phyloP scores from a whole-genome alignment of 2,329 filamentous ascomycete species.

The Aspergillus piperis region DNA sequence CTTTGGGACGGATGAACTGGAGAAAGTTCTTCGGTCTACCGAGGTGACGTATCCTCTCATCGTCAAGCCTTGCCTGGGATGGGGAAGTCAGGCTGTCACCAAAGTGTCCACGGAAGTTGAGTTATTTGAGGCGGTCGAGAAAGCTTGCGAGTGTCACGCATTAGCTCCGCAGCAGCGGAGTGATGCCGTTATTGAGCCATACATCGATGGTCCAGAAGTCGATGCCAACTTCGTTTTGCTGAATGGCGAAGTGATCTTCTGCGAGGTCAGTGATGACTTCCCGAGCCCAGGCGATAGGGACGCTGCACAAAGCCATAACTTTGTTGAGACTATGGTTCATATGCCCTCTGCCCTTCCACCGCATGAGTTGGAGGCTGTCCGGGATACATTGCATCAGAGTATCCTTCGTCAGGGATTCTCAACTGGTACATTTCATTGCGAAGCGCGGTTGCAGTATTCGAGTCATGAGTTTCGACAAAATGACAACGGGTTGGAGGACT shows the following conservation, averaged over 20 bases:
- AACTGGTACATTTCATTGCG: conserved; percentile 9
- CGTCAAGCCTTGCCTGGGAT: conserved; percentile 6
- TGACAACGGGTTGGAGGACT: background rate
- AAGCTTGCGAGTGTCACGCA: background rate
- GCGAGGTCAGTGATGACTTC: conserved; percentile 18
- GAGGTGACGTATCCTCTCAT: background rate
- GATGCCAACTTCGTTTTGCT: conserved; percentile 20
- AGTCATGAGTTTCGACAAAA: background rate
- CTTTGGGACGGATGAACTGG: background rate
- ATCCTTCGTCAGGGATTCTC: conserved; percentile 2
- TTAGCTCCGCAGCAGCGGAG: background rate
- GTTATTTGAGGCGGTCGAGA: background rate
- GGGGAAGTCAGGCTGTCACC: no score
- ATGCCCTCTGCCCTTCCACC: conserved; percentile 6
- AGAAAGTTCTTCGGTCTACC: background rate
- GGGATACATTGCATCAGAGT: background rate
- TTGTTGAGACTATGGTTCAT: conserved; percentile 1
- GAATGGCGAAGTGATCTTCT: conserved; percentile 18
- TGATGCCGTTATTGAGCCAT: conserved; percentile 13
- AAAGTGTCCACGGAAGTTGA: background rate
- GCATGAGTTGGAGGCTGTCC: background rate
- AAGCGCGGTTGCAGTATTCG: conserved; percentile 13
- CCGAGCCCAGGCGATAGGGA: conserved; percentile 11
- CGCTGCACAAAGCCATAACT: background rate
- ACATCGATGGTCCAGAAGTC: conserved; percentile 20